Evolutionary conservation across 768 basidiomycete genomes (phyloP).

Genomic region (Psilocybe tampanensis): DNA sequence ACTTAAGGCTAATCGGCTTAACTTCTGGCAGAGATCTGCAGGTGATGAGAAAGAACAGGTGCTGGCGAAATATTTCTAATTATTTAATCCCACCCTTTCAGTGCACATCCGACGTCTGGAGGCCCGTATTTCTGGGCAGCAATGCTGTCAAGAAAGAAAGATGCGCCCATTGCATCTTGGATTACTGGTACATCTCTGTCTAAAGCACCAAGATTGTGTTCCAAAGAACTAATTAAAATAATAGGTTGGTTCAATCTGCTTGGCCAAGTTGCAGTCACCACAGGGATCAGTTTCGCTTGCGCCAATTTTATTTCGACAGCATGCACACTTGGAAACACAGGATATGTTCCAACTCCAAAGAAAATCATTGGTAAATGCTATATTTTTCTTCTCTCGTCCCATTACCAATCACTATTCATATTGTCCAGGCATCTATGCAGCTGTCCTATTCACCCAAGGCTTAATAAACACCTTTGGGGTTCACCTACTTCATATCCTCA

Average conservation of each 20-base stretch:
- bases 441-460: constrained; percentile 67
- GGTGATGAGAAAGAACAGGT: constrained; percentile 27
- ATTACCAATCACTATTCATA: not conserved
- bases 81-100: constrained; percentile 20
- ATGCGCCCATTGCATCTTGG: constrained; percentile 73
- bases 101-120: constrained; percentile 71
- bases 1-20: not conserved
- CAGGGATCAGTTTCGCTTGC: constrained; percentile 71
- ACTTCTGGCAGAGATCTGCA: constrained; percentile 45
- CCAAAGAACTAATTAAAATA: not conserved
- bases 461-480: constrained; percentile 79
- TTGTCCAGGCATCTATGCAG: constrained; percentile 56
- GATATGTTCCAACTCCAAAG: constrained; percentile 57
- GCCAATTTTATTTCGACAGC: constrained; percentile 71
- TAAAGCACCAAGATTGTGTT: not conserved
- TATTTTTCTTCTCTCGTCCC: not conserved
- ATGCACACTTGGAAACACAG: constrained; percentile 54
- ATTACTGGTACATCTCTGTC: constrained; percentile 52
- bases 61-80: not conserved
- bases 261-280: constrained; percentile 78
- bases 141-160: constrained; percentile 59
- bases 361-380: constrained; percentile 57
- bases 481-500: constrained; percentile 61
- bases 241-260: constrained; percentile 72
- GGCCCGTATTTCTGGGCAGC: constrained; percentile 86